Evolutionary conservation across 2,329 filamentous ascomycete species (phyloP).

Genomic region (Beauveria australis): DNA sequence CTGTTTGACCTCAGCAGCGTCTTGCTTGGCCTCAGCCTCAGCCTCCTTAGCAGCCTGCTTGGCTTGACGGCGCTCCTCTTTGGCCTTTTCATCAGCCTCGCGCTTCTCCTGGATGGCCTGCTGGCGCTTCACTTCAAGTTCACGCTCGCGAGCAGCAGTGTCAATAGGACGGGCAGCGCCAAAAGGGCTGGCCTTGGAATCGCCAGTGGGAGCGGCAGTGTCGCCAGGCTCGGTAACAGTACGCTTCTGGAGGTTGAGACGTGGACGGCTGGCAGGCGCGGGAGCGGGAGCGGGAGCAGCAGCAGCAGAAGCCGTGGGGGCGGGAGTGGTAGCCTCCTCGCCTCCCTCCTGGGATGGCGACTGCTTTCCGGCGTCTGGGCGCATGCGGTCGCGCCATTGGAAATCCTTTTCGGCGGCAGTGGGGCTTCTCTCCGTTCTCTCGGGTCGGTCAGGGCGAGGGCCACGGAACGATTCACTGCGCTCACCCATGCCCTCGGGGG

Average conservation of each 20-base stretch:
- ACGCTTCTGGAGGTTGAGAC: slow-evolving; percentile 81
- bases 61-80: slow-evolving; percentile 58
- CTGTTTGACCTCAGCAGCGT: slow-evolving; percentile 22
- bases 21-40: slow-evolving; percentile 25
- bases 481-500: slow-evolving; percentile 45
- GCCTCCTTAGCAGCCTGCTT: slow-evolving; percentile 23
- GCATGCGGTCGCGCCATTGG: slow-evolving; percentile 89
- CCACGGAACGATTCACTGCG: slow-evolving; percentile 50
- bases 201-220: slow-evolving; percentile 43
- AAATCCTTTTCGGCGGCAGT: slow-evolving; percentile 90
- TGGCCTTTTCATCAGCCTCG: slow-evolving; percentile 78
- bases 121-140: slow-evolving; percentile 82
- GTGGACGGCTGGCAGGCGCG: slow-evolving; percentile 59
- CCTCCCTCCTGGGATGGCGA: slow-evolving; percentile 64
- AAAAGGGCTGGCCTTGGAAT: slow-evolving; percentile 86
- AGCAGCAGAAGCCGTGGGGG: slow-evolving; percentile 44
- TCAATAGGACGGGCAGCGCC: slow-evolving; percentile 91
- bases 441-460: slow-evolving; percentile 58
- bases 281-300: slow-evolving; percentile 47
- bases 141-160: slow-evolving; percentile 78
- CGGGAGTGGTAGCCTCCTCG: slow-evolving; percentile 66
- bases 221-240: slow-evolving; percentile 70
- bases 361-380: slow-evolving; percentile 60
- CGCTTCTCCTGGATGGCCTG: slow-evolving; percentile 71
- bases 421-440: slow-evolving; percentile 58